Base-by-base conservation (phyloP, 2,329 filamentous ascomycete genomes). In the Fusarium dimerum region DNA sequence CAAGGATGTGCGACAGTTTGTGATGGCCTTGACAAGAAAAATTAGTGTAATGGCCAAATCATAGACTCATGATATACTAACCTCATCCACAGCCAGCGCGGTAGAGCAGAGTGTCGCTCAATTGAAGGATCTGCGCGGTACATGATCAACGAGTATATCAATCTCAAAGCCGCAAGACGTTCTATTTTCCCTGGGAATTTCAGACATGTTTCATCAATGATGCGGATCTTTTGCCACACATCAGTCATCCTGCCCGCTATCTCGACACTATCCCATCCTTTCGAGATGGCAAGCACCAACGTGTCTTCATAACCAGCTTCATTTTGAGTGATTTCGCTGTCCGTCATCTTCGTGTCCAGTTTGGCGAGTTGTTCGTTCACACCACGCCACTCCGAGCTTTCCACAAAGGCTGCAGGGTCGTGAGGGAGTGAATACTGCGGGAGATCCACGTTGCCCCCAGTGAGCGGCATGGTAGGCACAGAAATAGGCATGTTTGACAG, bases 201-300 rank as follows among this genome's bases (percentile, higher is more conserved):
- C 17, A 69, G 68, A 2, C 59, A 63, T 5, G 59, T 13, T 36
- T 69, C 57, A 15, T 69, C 67, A 0, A 63, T 48, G 6, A 47
- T 47, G 6, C 63, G 61, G 3, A 69, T 34, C 43, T 66, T 69
- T 7, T 52, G 58, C 67, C 67, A 69, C 6, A 62, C 56, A 1
- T 50, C 46, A 2, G 65, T 64, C 60, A 69, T 55, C 17, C 57
- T 62, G 1, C 65, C 61, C 1, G 55, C 52, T n/a, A 39, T 48
- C 10, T 68, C 65, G 4, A 67, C 51, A n/a, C 54, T 63, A 16
- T 68, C 57, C 67, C 67, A 68, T 4, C 67, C 67, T 17, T 69
- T 61, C 0, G 69, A 2, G 0, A 69, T 2, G 1, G 56, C 67
- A 10, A 66, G 52, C 1, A 69, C 41, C 0, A 66, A 60, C 1